A percentile compares a stretch with the other conserved stretches of the same genome.
Conservation (phyloP, 768 basidiomycete genomes). For the Lactarius hengduanensis region DNA sequence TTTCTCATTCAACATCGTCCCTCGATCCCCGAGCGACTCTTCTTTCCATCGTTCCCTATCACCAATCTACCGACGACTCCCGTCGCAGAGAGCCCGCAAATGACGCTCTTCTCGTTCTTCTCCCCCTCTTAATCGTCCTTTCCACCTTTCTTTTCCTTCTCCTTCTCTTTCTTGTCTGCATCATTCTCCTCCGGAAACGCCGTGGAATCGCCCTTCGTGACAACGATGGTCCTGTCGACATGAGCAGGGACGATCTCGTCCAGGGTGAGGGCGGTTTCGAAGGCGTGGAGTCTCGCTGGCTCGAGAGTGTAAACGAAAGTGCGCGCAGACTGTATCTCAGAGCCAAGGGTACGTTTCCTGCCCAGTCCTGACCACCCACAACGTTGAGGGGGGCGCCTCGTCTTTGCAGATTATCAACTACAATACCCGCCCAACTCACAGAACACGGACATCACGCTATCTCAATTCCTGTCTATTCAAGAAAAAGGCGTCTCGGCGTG, state of each 20-base stretch:
- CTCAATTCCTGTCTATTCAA: conserved; percentile 98
- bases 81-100: conserved; percentile 35
- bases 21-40: not conserved
- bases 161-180: conserved; percentile 85
- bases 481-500: conserved; percentile 99
- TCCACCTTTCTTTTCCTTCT: conserved; percentile 92
- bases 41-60: conserved; percentile 11
- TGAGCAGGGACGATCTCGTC: conserved; percentile 87
- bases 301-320: conserved; percentile 73
- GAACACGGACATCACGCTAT: conserved; percentile 96
- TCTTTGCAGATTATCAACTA: conserved; percentile 66
- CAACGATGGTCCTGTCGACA: conserved; percentile 88
- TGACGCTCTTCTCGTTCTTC: conserved; percentile 80
- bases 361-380: conserved; percentile 6
- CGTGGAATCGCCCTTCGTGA: conserved; percentile 80
- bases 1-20: not conserved
- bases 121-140: conserved; percentile 92
- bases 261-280: conserved; percentile 94
- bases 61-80: conserved; percentile 15
- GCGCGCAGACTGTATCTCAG: conserved; percentile 70
- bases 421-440: conserved; percentile 95
- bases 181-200: conserved; percentile 77
- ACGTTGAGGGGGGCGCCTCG: conserved; percentile 15
- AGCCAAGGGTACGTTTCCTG: conserved; percentile 70
- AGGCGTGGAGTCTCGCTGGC: conserved; percentile 89